Conservation (phyloP, 2,329 filamentous ascomycete genomes). For the Neocucurbitaria cava region DNA sequence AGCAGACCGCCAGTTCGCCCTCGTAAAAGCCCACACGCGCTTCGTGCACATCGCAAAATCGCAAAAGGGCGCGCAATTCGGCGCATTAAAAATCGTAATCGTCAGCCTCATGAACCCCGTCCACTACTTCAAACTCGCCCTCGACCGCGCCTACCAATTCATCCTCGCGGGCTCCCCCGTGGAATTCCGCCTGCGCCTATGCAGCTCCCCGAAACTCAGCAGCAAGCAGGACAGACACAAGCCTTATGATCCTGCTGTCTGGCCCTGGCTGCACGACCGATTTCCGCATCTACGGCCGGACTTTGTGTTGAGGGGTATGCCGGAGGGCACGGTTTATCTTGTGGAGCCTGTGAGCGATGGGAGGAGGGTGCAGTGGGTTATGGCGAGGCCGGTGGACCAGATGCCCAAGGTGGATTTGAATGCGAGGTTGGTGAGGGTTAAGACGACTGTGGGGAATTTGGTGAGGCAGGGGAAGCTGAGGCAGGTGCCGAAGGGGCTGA, state of each 20-base stretch:
- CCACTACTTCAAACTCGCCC: slow-evolving; percentile 6
- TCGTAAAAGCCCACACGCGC: slow-evolving; percentile 10
- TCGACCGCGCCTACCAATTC: slow-evolving; percentile 37
- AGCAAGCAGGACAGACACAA: slow-evolving; percentile 9
- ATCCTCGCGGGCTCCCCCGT: slow-evolving; percentile 27
- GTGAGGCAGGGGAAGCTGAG: slow-evolving; percentile 13
- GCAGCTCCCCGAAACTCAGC: neutral
- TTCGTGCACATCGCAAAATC: neutral
- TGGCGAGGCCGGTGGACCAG: slow-evolving; percentile 3
- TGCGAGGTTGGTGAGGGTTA: slow-evolving; percentile 19
- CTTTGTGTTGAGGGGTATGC: slow-evolving; percentile 41
- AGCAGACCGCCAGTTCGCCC: slow-evolving; percentile 12
- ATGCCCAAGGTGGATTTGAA: slow-evolving; percentile 5
- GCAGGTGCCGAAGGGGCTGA: slow-evolving; percentile 18
- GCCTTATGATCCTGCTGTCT: slow-evolving; percentile 1
- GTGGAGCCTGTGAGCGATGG: slow-evolving; percentile 34
- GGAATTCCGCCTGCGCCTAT: slow-evolving; percentile 27
- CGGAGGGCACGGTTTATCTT: slow-evolving; percentile 21
- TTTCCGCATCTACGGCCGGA: slow-evolving; percentile 43
- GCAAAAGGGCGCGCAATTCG: slow-evolving; percentile 10
- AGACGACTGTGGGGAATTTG: slow-evolving; percentile 11
- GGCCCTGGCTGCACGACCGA: slow-evolving; percentile 31
- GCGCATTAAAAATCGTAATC: slow-evolving; percentile 25
- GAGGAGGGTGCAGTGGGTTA: slow-evolving; percentile 32
- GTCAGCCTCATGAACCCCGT: slow-evolving; percentile 20